phyloP scores from a whole-genome alignment of 2,329 filamentous ascomycete species.

The Talaromyces marneffei region DNA sequence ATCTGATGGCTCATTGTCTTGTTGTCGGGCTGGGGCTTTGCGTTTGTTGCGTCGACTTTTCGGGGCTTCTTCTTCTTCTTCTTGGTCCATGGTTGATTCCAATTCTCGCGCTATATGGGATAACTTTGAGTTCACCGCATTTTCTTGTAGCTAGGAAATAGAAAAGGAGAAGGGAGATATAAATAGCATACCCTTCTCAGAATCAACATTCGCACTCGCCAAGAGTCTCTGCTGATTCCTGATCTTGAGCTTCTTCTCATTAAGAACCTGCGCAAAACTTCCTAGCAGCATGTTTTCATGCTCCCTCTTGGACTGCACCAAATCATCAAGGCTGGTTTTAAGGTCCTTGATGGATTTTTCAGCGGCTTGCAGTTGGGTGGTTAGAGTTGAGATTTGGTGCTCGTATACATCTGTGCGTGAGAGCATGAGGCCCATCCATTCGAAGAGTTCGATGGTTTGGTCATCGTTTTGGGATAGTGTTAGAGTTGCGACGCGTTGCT shows the following conservation, averaged over 20 bases:
- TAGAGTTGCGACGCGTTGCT: slow-evolving; percentile 52
- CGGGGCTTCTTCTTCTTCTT: slow-evolving; percentile 15
- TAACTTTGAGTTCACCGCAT: neutral
- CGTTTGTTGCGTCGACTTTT: slow-evolving; percentile 25
- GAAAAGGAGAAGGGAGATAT: neutral
- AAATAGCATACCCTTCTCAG: slow-evolving; percentile 28
- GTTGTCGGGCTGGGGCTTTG: slow-evolving; percentile 16
- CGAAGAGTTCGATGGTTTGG: slow-evolving; percentile 51
- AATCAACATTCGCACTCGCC: slow-evolving; percentile 44
- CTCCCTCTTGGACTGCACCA: slow-evolving; percentile 52
- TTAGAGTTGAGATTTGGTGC: slow-evolving; percentile 37
- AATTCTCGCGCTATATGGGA: slow-evolving; percentile 23
- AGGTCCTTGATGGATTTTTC: slow-evolving; percentile 48
- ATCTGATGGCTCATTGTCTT: slow-evolving; percentile 21
- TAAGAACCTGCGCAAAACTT: slow-evolving; percentile 54
- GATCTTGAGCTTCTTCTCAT: slow-evolving; percentile 61
- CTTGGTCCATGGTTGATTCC: slow-evolving; percentile 13
- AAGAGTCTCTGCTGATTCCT: slow-evolving; percentile 56
- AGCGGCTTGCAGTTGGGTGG: slow-evolving; percentile 38
- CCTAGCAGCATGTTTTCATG: slow-evolving; percentile 54
- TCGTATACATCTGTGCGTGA: slow-evolving; percentile 40
- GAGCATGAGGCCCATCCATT: slow-evolving; percentile 50
- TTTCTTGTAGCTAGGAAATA: neutral
- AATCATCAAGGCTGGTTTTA: slow-evolving; percentile 51
- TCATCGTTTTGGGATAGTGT: slow-evolving; percentile 48